Evolutionary conservation across 345 rosid genomes (phyloP).

Genomic region (Schrenkiella parvula): DNA sequence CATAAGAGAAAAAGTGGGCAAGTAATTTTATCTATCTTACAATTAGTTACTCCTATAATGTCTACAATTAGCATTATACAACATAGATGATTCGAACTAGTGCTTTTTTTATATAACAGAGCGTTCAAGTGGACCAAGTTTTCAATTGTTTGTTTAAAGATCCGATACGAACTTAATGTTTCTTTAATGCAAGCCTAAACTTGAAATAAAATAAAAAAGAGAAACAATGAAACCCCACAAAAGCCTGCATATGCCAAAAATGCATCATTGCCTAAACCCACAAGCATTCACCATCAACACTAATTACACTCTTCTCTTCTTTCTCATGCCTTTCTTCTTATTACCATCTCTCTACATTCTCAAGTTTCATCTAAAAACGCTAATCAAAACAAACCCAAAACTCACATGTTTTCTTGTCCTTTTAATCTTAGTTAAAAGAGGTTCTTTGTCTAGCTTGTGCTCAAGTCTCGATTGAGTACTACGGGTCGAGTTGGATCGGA

Average conservation of each 20-base stretch:
- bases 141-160: neutral
- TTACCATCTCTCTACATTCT: conserved; percentile 10
- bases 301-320: conserved; percentile 5
- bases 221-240: conserved; percentile 30
- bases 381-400: conserved; percentile 3
- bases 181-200: neutral
- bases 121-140: conserved; percentile 9
- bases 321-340: conserved; percentile 5
- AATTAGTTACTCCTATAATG: neutral
- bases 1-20: too few relatives aligned
- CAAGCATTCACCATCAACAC: conserved; percentile 21
- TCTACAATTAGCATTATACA: neutral
- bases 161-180: neutral
- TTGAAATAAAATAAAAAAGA: neutral
- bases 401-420: neutral
- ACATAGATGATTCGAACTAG: neutral
- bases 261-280: conserved; percentile 33
- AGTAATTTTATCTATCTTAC: too few relatives aligned
- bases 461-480: neutral
- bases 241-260: conserved; percentile 17
- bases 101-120: neutral
- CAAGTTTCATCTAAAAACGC: neutral
- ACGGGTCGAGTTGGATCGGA: neutral
- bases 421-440: neutral
- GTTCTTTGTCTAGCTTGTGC: neutral